Evolutionary conservation across 2,329 filamentous ascomycete species (phyloP).

Genomic region (Myriosclerotinia duriaeana): DNA sequence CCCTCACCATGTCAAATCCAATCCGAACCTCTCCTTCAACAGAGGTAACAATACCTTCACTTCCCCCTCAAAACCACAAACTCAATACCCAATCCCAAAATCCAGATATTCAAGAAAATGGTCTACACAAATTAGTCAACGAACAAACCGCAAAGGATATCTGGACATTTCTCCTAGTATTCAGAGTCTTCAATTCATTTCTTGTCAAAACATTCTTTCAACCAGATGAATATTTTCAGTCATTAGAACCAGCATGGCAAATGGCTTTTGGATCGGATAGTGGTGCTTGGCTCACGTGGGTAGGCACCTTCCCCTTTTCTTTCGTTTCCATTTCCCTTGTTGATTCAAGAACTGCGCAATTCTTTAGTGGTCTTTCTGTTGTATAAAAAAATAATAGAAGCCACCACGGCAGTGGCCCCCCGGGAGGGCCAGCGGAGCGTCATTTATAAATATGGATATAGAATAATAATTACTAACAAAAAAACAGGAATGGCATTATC

Average conservation of each 20-base stretch:
- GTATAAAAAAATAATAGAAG: background rate
- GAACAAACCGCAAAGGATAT: slow-evolving; percentile 37
- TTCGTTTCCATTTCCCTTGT: background rate
- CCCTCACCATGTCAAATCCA: slow-evolving; percentile 1
- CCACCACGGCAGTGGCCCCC: slow-evolving; percentile 15
- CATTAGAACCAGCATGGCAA: slow-evolving; percentile 90
- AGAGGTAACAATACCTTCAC: background rate
- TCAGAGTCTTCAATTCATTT: slow-evolving; percentile 79
- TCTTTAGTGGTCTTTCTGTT: background rate
- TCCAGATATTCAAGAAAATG: slow-evolving; percentile 28
- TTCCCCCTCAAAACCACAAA: background rate
- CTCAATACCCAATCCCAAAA: background rate
- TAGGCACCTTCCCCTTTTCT: slow-evolving; percentile 46
- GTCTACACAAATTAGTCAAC: slow-evolving; percentile 35
- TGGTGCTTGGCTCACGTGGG: slow-evolving; percentile 95
- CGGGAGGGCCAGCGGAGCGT: slow-evolving; percentile 16
- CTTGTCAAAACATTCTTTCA: slow-evolving; percentile 89
- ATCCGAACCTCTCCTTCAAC: background rate
- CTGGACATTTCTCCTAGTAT: slow-evolving; percentile 51
- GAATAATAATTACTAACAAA: slow-evolving; percentile 21
- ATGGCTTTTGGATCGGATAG: slow-evolving; percentile 75
- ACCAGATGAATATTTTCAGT: slow-evolving; percentile 96
- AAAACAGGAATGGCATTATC: slow-evolving; percentile 83
- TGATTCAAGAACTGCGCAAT: background rate
- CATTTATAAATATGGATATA: background rate